These are phyloP conservation scores for Colletotrichum sp. DNA, from an alignment of 2,329 filamentous ascomycete species.

Conservation along the genomic window DNA sequence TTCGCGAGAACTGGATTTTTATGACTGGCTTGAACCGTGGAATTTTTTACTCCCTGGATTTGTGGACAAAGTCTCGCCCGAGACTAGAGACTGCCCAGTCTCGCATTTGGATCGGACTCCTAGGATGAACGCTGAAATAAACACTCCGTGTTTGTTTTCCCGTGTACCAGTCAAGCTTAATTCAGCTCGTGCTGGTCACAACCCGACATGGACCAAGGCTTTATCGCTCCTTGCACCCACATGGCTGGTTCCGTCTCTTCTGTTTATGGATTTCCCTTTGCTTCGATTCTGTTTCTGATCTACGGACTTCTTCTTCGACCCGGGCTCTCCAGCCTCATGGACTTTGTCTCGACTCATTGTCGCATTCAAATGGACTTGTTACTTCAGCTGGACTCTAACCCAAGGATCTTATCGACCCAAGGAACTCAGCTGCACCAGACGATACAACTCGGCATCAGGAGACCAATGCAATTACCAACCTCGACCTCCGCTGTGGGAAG, in stretches of 20 bases:
- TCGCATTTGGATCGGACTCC: constrained; percentile 7
- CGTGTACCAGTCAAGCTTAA: not conserved
- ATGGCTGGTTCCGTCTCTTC: constrained; percentile 1
- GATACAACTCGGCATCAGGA: not conserved
- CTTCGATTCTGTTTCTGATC: not conserved
- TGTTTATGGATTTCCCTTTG: constrained; percentile 15
- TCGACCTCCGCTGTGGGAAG: not conserved
- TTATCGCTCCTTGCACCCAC: not conserved
- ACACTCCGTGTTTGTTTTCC: not conserved
- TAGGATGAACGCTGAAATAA: not conserved
- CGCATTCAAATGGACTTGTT: not conserved
- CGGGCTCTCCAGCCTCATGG: not conserved
- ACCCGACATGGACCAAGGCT: not conserved
- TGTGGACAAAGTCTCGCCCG: constrained; percentile 7
- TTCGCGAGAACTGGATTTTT: not conserved
- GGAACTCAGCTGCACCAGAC: not conserved
- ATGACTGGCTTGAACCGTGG: not conserved
- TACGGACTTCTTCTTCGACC: not conserved
- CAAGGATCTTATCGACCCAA: not conserved
- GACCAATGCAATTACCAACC: not conserved
- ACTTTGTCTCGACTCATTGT: not conserved
- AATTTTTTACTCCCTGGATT: not conserved
- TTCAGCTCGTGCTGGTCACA: not conserved
- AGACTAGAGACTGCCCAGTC: constrained; percentile 2
- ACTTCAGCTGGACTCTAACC: not conserved